Base-by-base conservation (phyloP, 2,329 filamentous ascomycete species). In the Magnaporthales sp. region DNA sequence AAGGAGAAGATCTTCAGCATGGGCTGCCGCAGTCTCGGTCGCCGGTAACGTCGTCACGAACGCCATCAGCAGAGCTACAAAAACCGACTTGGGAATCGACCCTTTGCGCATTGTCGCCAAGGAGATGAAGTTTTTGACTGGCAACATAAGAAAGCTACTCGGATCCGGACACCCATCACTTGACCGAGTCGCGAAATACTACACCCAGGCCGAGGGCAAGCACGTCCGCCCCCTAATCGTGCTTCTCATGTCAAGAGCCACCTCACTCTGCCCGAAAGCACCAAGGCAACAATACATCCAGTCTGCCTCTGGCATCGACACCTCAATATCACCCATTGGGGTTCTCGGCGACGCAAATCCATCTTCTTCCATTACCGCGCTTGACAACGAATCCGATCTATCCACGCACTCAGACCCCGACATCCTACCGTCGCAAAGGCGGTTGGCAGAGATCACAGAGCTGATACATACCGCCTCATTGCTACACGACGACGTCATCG, bases 401-500 rank as follows among this genome's bases (percentile, higher is more conserved):
- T n/a, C 61, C 30, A 13, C 60, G 3, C 60, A 30, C 61, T 63
- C 61, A 15, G 82, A 83, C 66, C 78, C 85, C 72, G 87, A 91
- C 71, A 95, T 99, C 71, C 87, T 98, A 24, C 94, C 95, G n/a
- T 91, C 92, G 22, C 95, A 99, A 76, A 86, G 94, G 70, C 89
- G 95, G 29, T 83, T 99, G 51, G 95, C 95, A 65, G 95, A 99
- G 78, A 98, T 99, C 74, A 95, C 94, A 2, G 95, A 99, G 78
- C 84, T 99, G 66, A 98, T 99, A 70, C 95, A 99, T 78, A 98
- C 95, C 0, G 93, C 95, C 0, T 98, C 94, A 1, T 86, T 99
- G 22, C 87, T 99, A 15, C 95, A 99, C 79, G 95, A 99, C 83
- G 95, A 99, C 79, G 95, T 99, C 31, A 97, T 99, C 74, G 95